A percentile compares a stretch with the other conserved stretches of the same genome.
Conservation (phyloP, 1,139 yeast genomes). For the Taphrina pruni region DNA sequence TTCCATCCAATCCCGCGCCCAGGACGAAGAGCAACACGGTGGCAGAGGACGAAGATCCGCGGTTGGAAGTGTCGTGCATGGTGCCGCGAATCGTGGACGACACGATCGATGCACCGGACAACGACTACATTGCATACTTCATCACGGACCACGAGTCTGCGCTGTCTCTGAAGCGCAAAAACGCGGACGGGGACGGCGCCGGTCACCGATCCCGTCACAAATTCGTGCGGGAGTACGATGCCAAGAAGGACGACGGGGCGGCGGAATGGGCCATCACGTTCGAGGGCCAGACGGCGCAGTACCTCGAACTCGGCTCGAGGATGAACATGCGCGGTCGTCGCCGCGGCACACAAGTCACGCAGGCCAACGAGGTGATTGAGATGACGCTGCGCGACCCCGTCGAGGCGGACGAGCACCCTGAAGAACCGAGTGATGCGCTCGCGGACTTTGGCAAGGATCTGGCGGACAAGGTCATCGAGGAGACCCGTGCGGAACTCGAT, state of each 20-base stretch:
- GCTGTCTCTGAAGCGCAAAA: slow-evolving; percentile 39
- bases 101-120: slow-evolving; percentile 44
- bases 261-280: slow-evolving; percentile 66
- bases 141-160: slow-evolving; percentile 44
- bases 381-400: slow-evolving; percentile 12
- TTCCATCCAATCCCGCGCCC: slow-evolving; percentile 38
- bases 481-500: not conserved
- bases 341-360: slow-evolving; percentile 27
- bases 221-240: slow-evolving; percentile 80
- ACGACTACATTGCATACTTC: slow-evolving; percentile 45
- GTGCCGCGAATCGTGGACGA: slow-evolving; percentile 34
- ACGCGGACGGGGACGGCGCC: slow-evolving; percentile 53
- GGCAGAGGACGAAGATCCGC: slow-evolving; percentile 31
- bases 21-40: slow-evolving; percentile 34
- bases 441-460: slow-evolving; percentile 20
- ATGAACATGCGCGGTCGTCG: slow-evolving; percentile 60
- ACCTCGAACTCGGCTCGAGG: slow-evolving; percentile 77
- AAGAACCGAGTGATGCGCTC: slow-evolving; percentile 1
- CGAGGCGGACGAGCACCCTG: slow-evolving; percentile 5
- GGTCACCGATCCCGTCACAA: slow-evolving; percentile 62
- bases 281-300: slow-evolving; percentile 63
- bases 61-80: slow-evolving; percentile 35
- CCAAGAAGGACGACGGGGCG: slow-evolving; percentile 59
- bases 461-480: slow-evolving; percentile 14
- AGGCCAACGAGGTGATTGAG: slow-evolving; percentile 28